These are phyloP conservation scores for Salvia rosmarinus DNA, from an alignment of 257 asterid genomes.

Conservation along the genomic window DNA sequence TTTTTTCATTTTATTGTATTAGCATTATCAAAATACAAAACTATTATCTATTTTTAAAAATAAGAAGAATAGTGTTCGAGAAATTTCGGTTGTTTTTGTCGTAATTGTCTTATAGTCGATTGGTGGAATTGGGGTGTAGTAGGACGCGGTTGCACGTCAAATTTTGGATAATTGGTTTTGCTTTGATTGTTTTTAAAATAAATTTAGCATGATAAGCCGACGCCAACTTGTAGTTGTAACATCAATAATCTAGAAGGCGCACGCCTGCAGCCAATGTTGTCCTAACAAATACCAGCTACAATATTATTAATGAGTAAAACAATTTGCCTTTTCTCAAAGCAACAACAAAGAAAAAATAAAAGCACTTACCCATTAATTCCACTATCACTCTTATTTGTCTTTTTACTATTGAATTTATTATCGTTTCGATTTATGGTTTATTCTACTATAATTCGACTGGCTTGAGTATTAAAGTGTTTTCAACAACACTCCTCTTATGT, in stretches of 20 bases:
- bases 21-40: constrained; percentile 15
- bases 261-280: constrained; percentile 14
- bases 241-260: neutral
- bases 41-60: neutral
- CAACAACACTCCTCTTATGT: too few species aligned
- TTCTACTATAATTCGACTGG: too few species aligned
- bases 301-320: neutral
- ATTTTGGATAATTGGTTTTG: neutral
- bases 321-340: neutral
- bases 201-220: neutral
- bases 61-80: neutral
- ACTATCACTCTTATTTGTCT: too few species aligned
- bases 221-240: neutral
- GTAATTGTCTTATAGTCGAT: neutral
- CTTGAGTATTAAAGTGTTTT: too few species aligned
- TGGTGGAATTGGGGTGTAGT: constrained; percentile 14
- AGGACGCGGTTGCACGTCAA: neutral
- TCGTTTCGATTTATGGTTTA: too few species aligned
- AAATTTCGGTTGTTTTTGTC: neutral
- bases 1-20: constrained; percentile 25
- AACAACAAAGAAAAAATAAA: neutral
- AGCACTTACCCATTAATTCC: neutral
- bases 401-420: too few species aligned
- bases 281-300: constrained; percentile 15
- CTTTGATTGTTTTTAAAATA: neutral